Percentiles rank a stretch among this genome's conserved stretches.
Conservation (phyloP, 345 rosid genomes). For the Eucalyptus camaldulensis region DNA sequence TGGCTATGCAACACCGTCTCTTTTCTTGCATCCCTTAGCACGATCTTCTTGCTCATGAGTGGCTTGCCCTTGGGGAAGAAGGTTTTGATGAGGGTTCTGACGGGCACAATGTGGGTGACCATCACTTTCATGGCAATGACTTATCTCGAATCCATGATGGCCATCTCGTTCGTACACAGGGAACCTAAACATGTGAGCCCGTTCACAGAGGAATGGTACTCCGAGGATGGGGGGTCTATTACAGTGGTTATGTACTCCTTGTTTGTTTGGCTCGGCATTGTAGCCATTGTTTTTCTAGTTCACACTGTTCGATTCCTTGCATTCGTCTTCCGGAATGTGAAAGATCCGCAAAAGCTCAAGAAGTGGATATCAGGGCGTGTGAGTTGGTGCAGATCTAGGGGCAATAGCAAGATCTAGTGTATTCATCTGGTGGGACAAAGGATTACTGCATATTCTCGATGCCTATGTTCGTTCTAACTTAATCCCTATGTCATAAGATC, state of each 20-base stretch:
- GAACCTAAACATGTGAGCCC: no score
- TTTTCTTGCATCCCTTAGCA: not conserved
- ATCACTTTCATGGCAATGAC: not conserved
- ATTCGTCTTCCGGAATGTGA: not conserved
- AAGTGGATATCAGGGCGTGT: no score
- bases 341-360: not conserved
- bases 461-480: no score
- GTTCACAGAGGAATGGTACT: no score
- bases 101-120: not conserved
- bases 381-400: no score
- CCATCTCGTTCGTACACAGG: not conserved
- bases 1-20: not conserved
- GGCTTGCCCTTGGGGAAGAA: not conserved
- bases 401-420: no score
- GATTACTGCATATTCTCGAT: no score
- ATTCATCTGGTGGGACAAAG: no score
- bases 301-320: not conserved
- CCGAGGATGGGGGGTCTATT: no score
- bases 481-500: no score
- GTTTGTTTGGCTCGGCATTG: not conserved
- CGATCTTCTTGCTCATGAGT: not conserved
- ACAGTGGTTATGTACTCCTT: no score
- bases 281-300: no score
- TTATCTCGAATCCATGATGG: not conserved
- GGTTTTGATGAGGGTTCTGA: not conserved